Evolutionary conservation across 345 rosid species (phyloP).

Genomic region (Hypericum androsaemum): DNA sequence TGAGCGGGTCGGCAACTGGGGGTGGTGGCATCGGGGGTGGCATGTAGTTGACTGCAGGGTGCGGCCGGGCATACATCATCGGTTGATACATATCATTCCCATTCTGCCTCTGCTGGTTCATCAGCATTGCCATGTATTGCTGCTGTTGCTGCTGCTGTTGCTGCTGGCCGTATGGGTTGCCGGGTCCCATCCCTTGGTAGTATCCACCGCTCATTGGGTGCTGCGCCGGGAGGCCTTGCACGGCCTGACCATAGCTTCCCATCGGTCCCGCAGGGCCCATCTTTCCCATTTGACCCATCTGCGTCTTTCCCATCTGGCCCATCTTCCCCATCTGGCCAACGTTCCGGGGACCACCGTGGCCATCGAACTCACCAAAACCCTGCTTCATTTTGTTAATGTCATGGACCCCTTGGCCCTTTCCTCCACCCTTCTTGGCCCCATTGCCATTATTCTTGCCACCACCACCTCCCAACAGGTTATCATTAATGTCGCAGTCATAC

Average conservation of each 20-base stretch:
- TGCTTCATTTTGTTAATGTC: constrained; percentile 27
- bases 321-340: constrained; percentile 14
- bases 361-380: constrained; percentile 40
- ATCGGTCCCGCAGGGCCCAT: constrained; percentile 29
- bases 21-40: constrained; percentile 43
- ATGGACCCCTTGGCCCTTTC: constrained; percentile 35
- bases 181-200: constrained; percentile 41
- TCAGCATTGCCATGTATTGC: constrained; percentile 62
- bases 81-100: constrained; percentile 73
- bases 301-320: constrained; percentile 24
- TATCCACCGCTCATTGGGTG: constrained; percentile 43
- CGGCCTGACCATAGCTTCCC: constrained; percentile 41
- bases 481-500: constrained; percentile 27
- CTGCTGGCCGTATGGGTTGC: constrained; percentile 38
- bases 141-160: constrained; percentile 24
- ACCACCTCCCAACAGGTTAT: constrained; percentile 23
- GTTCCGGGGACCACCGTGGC: constrained; percentile 18
- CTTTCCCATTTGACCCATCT: constrained; percentile 20
- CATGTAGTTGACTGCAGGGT: constrained; percentile 46
- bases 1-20: constrained; percentile 38
- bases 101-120: constrained; percentile 38
- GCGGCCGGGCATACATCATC: constrained; percentile 66
- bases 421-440: constrained; percentile 52
- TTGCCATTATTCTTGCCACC: constrained; percentile 31
- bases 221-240: constrained; percentile 58